Percentiles rank a stretch among this genome's conserved stretches.
Evolutionary conservation across 495 filamentous ascomycete species (phyloP).

Genomic region (Penicilliopsis zonata): DNA sequence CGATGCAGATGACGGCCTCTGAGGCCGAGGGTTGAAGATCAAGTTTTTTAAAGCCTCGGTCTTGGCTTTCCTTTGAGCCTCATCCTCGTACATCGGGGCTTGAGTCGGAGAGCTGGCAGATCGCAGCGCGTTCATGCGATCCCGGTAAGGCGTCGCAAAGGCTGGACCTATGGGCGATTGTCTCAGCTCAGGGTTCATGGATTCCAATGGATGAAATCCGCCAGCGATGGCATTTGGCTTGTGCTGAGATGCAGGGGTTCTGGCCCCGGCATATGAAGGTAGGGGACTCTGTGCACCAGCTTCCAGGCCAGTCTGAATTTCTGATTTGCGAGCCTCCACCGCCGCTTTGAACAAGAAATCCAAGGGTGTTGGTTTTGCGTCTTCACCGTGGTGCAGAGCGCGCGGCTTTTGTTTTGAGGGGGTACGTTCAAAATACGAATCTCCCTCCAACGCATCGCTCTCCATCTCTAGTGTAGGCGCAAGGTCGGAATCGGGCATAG

Average conservation of each 20-base stretch:
- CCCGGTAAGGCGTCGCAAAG: conserved; percentile 55
- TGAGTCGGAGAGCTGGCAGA: conserved; percentile 16
- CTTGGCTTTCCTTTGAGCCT: conserved; percentile 31
- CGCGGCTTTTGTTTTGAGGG: conserved; percentile 29
- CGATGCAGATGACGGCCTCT: conserved; percentile 21
- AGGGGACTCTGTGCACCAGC: conserved; percentile 20
- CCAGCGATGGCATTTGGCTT: conserved; percentile 27
- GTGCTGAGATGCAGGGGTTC: conserved; percentile 10
- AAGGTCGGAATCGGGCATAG: conserved; percentile 46
- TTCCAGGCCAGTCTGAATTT: conserved; percentile 32
- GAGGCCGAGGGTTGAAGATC: conserved; percentile 32
- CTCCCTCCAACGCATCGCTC: conserved; percentile 22
- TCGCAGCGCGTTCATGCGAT: conserved; percentile 48
- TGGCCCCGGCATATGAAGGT: conserved; percentile 24
- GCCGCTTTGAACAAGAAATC: conserved; percentile 85
- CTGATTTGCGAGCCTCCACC: conserved; percentile 43
- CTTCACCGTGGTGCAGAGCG: conserved; percentile 10
- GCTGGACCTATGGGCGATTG: conserved; percentile 44
- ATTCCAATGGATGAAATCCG: conserved; percentile 54
- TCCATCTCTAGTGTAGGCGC: conserved; percentile 25
- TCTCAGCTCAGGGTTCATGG: conserved; percentile 40
- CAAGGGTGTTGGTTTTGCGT: conserved; percentile 59
- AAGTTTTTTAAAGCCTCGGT: conserved; percentile 35
- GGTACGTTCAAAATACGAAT: conserved; percentile 22
- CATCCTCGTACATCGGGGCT: conserved; percentile 12